Base-by-base conservation (phyloP, 495 filamentous ascomycete genomes). In the Aspergillus saccharolyticus region DNA sequence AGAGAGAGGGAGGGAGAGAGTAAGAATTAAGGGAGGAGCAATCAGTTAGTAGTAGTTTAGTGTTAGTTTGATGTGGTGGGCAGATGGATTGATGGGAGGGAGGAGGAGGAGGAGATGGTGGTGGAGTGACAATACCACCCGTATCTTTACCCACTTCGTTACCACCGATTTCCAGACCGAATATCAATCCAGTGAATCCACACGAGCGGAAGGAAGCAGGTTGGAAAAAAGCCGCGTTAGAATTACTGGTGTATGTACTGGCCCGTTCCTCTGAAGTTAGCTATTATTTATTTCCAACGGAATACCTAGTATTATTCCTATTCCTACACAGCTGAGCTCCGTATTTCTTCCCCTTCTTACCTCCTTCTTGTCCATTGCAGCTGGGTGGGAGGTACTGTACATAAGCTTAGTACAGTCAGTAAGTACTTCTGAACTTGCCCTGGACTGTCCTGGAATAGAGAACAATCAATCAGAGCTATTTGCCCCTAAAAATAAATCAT, bases 61-160 rank as follows among this genome's bases (percentile, higher is more conserved):
- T 30, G 12, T 39, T 39, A 39, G 33, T 39, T 39, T 50, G 47
- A n/a, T n/a, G 47, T 22, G 21, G 46, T 50, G 47, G 47, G 47
- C 47, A 50, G 47, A 50, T 25, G 46, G 46, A 20, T 49, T 20
- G 46, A 5, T 10, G 16, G 44, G 44, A 18, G 16, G 18, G 44
- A 18, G 44, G 44, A 21, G 18, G 44, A 19, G 44, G 44, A 19
- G 44, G 44, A 17, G 7, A 39, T 39, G 12, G 14, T 16, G 19
- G 21, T 49, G 44, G 44, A 46, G 44, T 46, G 44, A 46, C 44
- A 10, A 46, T 49, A 49, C 46, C 46, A 18, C 21, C 21, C 46
- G 46, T 49, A 49, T 39, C n/a, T 21, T 22, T 49, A 49, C 46
- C 46, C 1, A 18, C 46, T 21, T n/a, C 46, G 20, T 14, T 49